A percentile compares a stretch with the other conserved stretches of the same genome.
These are phyloP conservation scores for Cryphonectria naterciae DNA, from an alignment of 2,329 filamentous ascomycete genomes.

Conservation along the genomic window DNA sequence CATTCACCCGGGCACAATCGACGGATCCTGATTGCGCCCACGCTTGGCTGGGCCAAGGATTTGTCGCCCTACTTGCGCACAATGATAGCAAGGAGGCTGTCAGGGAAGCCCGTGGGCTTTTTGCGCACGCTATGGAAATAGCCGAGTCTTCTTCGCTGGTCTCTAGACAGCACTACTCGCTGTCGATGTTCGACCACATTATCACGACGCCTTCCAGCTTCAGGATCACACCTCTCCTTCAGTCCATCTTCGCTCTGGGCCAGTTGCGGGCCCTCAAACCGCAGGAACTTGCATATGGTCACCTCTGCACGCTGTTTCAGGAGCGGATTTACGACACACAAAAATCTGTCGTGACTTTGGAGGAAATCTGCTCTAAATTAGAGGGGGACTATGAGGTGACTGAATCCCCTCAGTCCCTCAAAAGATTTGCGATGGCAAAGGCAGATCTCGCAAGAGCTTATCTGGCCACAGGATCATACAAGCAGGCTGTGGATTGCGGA, in stretches of 20 bases:
- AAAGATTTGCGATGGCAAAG: slow-evolving; percentile 79
- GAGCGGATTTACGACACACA: slow-evolving; percentile 76
- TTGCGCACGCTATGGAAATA: slow-evolving; percentile 94
- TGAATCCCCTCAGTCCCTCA: slow-evolving; percentile 75
- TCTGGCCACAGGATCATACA: slow-evolving; percentile 69
- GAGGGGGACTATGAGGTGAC: slow-evolving; percentile 85
- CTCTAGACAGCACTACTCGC: slow-evolving; percentile 77
- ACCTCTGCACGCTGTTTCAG: slow-evolving; percentile 78
- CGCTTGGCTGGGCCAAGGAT: slow-evolving; percentile 91
- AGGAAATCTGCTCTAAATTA: slow-evolving; percentile 67
- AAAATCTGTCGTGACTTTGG: slow-evolving; percentile 66
- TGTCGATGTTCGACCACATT: slow-evolving; percentile 82
- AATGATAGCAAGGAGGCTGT: slow-evolving; percentile 70
- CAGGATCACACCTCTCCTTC: slow-evolving; percentile 69
- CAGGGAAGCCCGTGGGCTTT: slow-evolving; percentile 72
- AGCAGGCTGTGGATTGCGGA: slow-evolving; percentile 75
- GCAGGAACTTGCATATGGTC: slow-evolving; percentile 71
- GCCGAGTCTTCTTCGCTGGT: slow-evolving; percentile 75
- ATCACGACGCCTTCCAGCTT: slow-evolving; percentile 57
- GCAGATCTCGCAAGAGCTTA: slow-evolving; percentile 85
- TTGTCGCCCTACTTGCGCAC: slow-evolving; percentile 72
- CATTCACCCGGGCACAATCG: slow-evolving; percentile 89
- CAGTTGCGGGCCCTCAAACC: slow-evolving; percentile 77
- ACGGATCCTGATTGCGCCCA: slow-evolving; percentile 92
- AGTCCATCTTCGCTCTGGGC: slow-evolving; percentile 85